These are phyloP conservation scores for Iris macrosiphon DNA, from an alignment of 106 monocot genomes.

Conservation along the genomic window DNA sequence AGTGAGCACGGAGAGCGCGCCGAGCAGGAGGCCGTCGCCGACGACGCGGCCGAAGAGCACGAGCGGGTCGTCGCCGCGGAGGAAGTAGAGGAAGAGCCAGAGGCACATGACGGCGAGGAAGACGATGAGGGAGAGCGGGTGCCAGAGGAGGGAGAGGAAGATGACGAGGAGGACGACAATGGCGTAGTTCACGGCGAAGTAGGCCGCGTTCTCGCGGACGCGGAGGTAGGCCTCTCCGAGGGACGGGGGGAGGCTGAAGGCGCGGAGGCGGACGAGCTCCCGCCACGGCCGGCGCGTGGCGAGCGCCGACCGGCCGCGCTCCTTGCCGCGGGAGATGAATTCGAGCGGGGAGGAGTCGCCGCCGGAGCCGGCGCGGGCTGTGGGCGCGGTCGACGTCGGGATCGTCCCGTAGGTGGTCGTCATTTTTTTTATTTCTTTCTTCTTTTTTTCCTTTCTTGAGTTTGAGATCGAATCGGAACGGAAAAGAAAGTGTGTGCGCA, in stretches of 20 bases:
- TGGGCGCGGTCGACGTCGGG: slow-evolving; percentile 62
- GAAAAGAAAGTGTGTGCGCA: too few relatives aligned
- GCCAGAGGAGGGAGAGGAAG: slow-evolving; percentile 65
- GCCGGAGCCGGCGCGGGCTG: slow-evolving; percentile 18
- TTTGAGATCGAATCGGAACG: too few relatives aligned
- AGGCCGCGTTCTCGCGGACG: slow-evolving; percentile 49
- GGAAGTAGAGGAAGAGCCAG: slow-evolving; percentile 63
- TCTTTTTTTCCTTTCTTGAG: too few relatives aligned
- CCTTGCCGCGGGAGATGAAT: slow-evolving; percentile 55
- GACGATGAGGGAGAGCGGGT: slow-evolving; percentile 44
- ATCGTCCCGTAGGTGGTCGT: slow-evolving; percentile 65
- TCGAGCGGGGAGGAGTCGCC: neutral
- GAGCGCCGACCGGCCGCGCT: slow-evolving; percentile 42
- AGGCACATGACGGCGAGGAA: slow-evolving; percentile 37
- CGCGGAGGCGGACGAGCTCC: slow-evolving; percentile 47
- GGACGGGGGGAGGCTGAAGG: slow-evolving; percentile 51
- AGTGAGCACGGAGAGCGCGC: slow-evolving; percentile 49
- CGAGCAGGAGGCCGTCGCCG: slow-evolving; percentile 37
- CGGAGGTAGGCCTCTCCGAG: slow-evolving; percentile 60
- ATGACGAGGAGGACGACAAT: slow-evolving; percentile 51
- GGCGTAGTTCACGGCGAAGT: slow-evolving; percentile 90
- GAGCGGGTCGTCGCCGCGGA: slow-evolving; percentile 67
- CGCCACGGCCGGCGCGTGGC: slow-evolving; percentile 73
- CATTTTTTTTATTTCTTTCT: too few relatives aligned
- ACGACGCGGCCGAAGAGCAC: slow-evolving; percentile 43